These are phyloP conservation scores for Aureobasidium melanogenum DNA, from an alignment of 2,329 filamentous ascomycete species.

Conservation along the genomic window DNA sequence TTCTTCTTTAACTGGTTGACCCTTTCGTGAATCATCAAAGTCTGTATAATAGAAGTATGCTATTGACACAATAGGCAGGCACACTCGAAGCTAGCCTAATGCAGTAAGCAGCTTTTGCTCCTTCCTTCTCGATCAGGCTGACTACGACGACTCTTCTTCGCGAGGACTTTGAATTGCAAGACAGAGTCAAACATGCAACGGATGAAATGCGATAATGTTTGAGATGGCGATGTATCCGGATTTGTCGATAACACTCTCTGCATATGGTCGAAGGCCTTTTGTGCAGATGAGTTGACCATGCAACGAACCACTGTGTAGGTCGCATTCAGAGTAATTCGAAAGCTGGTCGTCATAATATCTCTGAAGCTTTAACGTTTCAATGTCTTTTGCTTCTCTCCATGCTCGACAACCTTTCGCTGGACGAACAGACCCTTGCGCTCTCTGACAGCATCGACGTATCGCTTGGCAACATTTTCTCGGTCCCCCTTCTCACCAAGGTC, in stretches of 20 bases:
- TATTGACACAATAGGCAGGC: not conserved
- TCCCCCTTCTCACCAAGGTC: constrained; percentile 91
- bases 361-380: constrained; percentile 42
- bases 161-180: not conserved
- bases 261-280: no score
- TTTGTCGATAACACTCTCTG: no score
- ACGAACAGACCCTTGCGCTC: constrained; percentile 81
- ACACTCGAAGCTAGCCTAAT: not conserved
- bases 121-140: not conserved
- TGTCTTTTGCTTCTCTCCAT: constrained; percentile 87
- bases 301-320: no score
- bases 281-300: no score
- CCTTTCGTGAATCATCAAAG: not conserved
- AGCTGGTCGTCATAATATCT: no score
- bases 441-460: constrained; percentile 87
- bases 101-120: not conserved
- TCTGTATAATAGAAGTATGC: no score
- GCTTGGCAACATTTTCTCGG: constrained; percentile 88
- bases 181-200: not conserved
- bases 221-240: no score
- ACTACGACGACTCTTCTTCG: not conserved
- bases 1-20: not conserved
- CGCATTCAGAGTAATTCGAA: no score
- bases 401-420: constrained; percentile 58
- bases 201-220: no score